phyloP scores from a whole-genome alignment of 2,329 filamentous ascomycete genomes.

The Pyrenochaeta sp. region DNA sequence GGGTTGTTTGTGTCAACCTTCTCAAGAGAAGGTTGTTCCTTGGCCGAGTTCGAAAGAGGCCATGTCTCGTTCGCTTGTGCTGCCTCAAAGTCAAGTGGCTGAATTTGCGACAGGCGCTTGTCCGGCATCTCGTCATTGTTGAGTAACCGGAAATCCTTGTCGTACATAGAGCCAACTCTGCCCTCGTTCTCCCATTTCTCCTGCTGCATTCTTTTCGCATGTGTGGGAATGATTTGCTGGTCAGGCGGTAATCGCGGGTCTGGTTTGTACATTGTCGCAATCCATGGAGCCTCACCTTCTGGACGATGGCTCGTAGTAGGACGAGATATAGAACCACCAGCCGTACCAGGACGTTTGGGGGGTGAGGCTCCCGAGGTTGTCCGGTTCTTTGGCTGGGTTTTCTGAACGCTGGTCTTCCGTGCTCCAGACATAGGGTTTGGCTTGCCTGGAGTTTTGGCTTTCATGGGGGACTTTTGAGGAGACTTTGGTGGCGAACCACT shows the following conservation, averaged over 20 bases:
- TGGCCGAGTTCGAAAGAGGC: conserved; percentile 47
- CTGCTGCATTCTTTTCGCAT: conserved; percentile 88
- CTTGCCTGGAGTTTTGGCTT: conserved; percentile 52
- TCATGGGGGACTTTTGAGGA: conserved; percentile 46
- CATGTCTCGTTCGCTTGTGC: conserved; percentile 39
- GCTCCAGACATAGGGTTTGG: conserved; percentile 43
- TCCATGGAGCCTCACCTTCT: conserved; percentile 95
- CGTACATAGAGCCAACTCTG: conserved; percentile 83
- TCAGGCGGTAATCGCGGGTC: conserved; percentile 94
- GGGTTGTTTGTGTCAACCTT: conserved; percentile 30
- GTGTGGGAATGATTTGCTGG: conserved; percentile 93
- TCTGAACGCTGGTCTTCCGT: conserved; percentile 42
- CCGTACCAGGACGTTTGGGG: conserved; percentile 67
- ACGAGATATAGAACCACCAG: conserved; percentile 62
- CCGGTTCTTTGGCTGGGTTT: conserved; percentile 47
- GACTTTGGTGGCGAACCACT: conserved; percentile 40
- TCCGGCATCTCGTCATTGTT: conserved; percentile 66
- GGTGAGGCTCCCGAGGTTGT: conserved; percentile 45
- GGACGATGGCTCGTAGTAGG: conserved; percentile 75
- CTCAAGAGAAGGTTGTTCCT: conserved; percentile 29
- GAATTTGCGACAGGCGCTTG: conserved; percentile 44
- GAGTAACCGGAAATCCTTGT: conserved; percentile 85
- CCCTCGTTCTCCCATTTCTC: conserved; percentile 96
- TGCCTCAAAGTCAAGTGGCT: conserved; percentile 40
- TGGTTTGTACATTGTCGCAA: conserved; percentile 92